These are phyloP conservation scores for Sporothrix pseudoabietina DNA, from an alignment of 2,329 filamentous ascomycete species.

Conservation along the genomic window DNA sequence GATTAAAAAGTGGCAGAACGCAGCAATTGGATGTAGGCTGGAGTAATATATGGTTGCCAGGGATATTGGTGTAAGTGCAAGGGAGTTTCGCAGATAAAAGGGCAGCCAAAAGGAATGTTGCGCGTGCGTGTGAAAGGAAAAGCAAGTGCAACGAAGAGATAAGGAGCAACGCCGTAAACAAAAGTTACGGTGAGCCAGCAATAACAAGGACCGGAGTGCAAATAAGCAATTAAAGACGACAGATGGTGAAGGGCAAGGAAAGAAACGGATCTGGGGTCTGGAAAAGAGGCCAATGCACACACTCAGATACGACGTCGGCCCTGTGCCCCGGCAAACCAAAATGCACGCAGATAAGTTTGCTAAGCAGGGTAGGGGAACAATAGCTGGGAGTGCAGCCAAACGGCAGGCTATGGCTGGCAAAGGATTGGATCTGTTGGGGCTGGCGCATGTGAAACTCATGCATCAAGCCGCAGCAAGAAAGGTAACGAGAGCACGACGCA, in stretches of 20 bases:
- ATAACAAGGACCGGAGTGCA: not conserved
- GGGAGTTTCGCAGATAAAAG: not conserved
- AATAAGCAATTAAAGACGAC: not conserved
- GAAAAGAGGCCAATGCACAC: slow-evolving; percentile 15
- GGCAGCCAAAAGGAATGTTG: not conserved
- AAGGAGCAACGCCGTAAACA: slow-evolving; percentile 13
- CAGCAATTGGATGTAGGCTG: not conserved
- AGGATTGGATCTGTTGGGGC: slow-evolving; percentile 6
- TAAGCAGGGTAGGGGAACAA: slow-evolving; percentile 1
- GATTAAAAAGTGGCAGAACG: not conserved
- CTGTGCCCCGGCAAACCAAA: not conserved
- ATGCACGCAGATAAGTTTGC: slow-evolving; percentile 25
- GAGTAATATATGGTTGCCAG: not conserved
- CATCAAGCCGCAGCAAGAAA: not conserved
- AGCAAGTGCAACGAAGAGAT: not conserved
- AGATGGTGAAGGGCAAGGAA: not conserved
- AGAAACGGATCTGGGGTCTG: slow-evolving; percentile 9
- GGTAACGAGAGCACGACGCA: slow-evolving; percentile 7
- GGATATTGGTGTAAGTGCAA: not conserved
- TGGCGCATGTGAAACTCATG: slow-evolving; percentile 16
- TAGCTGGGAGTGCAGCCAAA: not conserved
- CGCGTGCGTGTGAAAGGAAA: not conserved
- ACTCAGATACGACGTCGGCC: not conserved
- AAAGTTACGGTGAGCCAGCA: slow-evolving; percentile 15
- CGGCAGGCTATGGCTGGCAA: not conserved